Percentiles rank a stretch among this genome's conserved stretches.
phyloP scores from a whole-genome alignment of 2,329 filamentous ascomycete species.

The Monosporascus ibericus region DNA sequence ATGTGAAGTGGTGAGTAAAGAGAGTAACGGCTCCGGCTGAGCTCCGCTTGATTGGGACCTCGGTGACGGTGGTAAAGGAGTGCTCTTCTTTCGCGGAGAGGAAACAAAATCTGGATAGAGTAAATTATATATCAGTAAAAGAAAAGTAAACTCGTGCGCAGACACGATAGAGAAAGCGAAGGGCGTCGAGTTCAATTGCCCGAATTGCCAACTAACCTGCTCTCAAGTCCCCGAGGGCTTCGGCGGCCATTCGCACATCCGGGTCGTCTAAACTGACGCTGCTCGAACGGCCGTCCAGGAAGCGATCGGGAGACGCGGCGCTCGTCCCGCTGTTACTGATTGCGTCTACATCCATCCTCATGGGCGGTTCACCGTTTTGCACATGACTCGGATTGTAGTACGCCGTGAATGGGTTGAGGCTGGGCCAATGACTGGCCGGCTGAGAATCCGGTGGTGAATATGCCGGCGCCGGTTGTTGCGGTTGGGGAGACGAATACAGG shows the following conservation, averaged over 20 bases:
- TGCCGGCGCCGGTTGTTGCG: conserved; percentile 16
- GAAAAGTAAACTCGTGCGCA: not conserved
- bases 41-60: conserved; percentile 33
- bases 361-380: conserved; percentile 37
- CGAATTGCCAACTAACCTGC: conserved; percentile 50
- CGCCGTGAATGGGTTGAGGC: conserved; percentile 41
- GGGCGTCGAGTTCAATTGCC: not conserved
- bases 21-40: conserved; percentile 73
- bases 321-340: conserved; percentile 34
- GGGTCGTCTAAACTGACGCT: conserved; percentile 59
- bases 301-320: conserved; percentile 40
- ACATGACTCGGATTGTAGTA: conserved; percentile 41
- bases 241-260: conserved; percentile 64
- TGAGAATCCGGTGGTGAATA: conserved; percentile 20
- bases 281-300: conserved; percentile 37
- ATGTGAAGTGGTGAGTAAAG: conserved; percentile 81
- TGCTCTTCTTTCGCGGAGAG: conserved; percentile 47
- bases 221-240: conserved; percentile 68
- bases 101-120: conserved; percentile 56
- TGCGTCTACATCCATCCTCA: conserved; percentile 43
- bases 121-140: conserved; percentile 2
- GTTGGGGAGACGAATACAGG: conserved; percentile 19
- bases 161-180: not conserved
- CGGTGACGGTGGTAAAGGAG: conserved; percentile 35
- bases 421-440: conserved; percentile 37